These are phyloP conservation scores for Oxyria digyna DNA, from an alignment of 148 eudicot genomes.

Conservation along the genomic window DNA sequence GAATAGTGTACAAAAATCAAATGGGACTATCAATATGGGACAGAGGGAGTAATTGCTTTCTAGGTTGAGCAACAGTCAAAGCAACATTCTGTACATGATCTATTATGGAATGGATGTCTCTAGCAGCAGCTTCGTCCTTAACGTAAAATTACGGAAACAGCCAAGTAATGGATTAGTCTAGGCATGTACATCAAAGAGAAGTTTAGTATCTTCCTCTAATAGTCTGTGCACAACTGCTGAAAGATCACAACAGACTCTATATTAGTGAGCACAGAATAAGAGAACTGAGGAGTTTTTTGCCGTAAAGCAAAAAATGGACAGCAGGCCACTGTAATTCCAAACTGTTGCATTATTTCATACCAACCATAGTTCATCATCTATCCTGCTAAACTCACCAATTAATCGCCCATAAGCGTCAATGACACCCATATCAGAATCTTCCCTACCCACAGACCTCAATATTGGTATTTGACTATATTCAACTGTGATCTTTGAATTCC, in stretches of 20 bases:
- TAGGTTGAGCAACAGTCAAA: conserved; percentile 40
- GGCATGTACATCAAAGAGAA: background rate
- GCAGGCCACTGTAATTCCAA: background rate
- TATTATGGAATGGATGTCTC: too few relatives aligned
- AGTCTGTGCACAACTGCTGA: background rate
- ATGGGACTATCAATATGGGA: too few relatives aligned
- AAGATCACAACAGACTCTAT: background rate
- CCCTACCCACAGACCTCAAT: too few relatives aligned
- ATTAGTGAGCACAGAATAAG: background rate
- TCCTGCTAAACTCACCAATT: conserved; percentile 24
- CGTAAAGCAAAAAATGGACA: background rate
- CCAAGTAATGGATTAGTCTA: background rate
- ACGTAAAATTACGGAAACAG: background rate
- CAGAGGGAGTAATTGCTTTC: conserved; percentile 3
- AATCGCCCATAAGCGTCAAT: conserved; percentile 25
- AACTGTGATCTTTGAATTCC: background rate
- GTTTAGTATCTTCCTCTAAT: background rate
- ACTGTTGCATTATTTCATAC: conserved; percentile 3
- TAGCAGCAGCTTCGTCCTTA: background rate
- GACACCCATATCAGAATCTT: conserved; percentile 15
- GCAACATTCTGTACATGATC: too few relatives aligned
- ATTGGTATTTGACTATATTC: too few relatives aligned
- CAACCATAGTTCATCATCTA: conserved; percentile 28
- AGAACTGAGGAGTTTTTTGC: background rate
- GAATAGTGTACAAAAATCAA: too few relatives aligned